Percentiles rank a stretch among this genome's conserved stretches.
Conservation (phyloP, 805 yeast species). For the Kodamaea jinghongensis region DNA sequence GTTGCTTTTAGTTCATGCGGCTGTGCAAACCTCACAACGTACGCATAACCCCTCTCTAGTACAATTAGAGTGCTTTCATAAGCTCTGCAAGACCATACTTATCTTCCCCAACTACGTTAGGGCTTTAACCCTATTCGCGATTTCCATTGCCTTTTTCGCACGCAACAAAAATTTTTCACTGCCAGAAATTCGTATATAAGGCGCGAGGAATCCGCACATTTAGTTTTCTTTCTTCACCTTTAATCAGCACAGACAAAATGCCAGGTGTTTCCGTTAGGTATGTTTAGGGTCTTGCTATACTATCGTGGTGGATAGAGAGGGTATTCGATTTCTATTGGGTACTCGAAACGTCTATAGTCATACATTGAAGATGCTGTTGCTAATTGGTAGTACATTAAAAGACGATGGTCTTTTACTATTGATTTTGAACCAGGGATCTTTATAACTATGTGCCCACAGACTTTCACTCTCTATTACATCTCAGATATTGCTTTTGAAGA, state of each 20-base stretch:
- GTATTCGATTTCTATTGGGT: constrained; percentile 3
- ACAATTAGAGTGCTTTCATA: too few relatives aligned
- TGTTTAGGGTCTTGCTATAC: constrained; percentile 35
- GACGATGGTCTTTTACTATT: background rate
- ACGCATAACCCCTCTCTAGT: too few relatives aligned
- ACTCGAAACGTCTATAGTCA: constrained; percentile 11
- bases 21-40: too few relatives aligned
- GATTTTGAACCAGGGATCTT: background rate
- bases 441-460: background rate
- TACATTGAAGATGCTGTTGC: background rate
- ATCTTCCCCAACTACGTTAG: too few relatives aligned
- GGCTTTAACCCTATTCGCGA: too few relatives aligned
- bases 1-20: too few relatives aligned
- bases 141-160: too few relatives aligned
- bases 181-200: constrained; percentile 2
- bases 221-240: constrained; percentile 9
- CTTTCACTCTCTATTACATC: constrained; percentile 8
- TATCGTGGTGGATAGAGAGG: constrained; percentile 28
- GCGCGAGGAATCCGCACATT: background rate
- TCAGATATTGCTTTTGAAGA: constrained; percentile 1
- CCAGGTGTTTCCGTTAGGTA: constrained; percentile 99
- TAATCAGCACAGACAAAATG: constrained; percentile 53
- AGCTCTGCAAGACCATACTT: too few relatives aligned
- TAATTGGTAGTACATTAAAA: background rate
- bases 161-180: constrained; percentile 1